Percentiles rank a stretch among this genome's conserved stretches.
phyloP scores from a whole-genome alignment of 2,329 filamentous ascomycete species.

The Aspergillus intermedius region DNA sequence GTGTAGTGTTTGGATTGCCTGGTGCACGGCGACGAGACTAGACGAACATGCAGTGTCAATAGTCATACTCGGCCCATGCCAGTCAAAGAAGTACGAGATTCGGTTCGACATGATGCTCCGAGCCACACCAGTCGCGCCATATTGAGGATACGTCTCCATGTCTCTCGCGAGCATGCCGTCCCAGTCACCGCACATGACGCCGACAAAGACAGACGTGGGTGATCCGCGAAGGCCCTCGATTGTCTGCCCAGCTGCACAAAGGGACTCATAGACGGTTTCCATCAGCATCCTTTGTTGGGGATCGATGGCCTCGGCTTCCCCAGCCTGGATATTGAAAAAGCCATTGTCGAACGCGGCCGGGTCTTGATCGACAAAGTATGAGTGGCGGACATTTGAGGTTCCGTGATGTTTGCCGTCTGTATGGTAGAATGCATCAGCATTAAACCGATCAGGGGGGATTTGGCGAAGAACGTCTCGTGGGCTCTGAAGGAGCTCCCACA shows the following conservation, averaged over 20 bases:
- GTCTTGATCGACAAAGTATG: neutral
- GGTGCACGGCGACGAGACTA: neutral
- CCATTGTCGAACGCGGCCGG: neutral
- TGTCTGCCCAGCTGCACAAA: neutral
- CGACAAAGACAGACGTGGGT: slow-evolving; percentile 7
- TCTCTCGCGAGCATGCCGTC: slow-evolving; percentile 9
- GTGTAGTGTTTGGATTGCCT: slow-evolving; percentile 14
- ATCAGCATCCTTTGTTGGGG: neutral
- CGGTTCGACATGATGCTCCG: slow-evolving; percentile 8
- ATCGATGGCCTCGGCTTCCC: neutral
- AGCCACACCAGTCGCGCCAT: slow-evolving; percentile 16
- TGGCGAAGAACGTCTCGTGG: neutral
- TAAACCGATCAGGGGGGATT: neutral
- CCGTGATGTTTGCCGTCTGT: neutral
- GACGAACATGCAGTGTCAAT: slow-evolving; percentile 2
- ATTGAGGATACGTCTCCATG: slow-evolving; percentile 8
- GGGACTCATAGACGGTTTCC: neutral
- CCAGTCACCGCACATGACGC: slow-evolving; percentile 19
- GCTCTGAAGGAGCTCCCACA: neutral
- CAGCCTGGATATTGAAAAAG: neutral
- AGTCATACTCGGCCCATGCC: neutral
- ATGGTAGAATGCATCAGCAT: neutral
- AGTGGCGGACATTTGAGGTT: neutral
- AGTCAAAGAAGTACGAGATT: slow-evolving; percentile 1
- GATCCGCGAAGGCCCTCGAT: neutral